phyloP scores from a whole-genome alignment of 129 eudicot genomes.

The Artemisia annua region DNA sequence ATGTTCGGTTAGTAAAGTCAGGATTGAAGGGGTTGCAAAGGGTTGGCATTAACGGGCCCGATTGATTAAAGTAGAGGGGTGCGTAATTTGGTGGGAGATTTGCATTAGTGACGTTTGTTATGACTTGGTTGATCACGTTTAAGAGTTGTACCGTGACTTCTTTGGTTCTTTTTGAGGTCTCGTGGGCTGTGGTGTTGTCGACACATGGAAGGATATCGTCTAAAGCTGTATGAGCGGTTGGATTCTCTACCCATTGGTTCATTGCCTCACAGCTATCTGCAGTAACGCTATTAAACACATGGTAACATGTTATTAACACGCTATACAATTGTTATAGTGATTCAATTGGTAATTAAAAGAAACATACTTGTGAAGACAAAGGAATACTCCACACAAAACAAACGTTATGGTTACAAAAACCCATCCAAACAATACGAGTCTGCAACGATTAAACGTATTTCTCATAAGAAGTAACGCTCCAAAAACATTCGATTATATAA shows the following conservation, averaged over 20 bases:
- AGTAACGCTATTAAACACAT: conserved; percentile 52
- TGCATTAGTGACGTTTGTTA: conserved; percentile 65
- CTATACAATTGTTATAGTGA: no score
- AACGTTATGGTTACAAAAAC: conserved; percentile 78
- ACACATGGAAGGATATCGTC: conserved; percentile 95
- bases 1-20: conserved; percentile 61
- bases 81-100: conserved; percentile 53
- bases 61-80: conserved; percentile 83
- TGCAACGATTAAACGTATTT: conserved; percentile 35
- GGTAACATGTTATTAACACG: background rate
- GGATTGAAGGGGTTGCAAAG: conserved; percentile 80
- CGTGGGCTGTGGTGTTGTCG: conserved; percentile 82
- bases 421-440: conserved; percentile 88
- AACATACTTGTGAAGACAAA: conserved; percentile 92
- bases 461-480: background rate
- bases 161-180: conserved; percentile 67
- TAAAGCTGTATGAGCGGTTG: conserved; percentile 86
- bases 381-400: conserved; percentile 81
- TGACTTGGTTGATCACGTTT: conserved; percentile 62
- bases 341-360: background rate
- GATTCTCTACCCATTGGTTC: conserved; percentile 87
- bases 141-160: conserved; percentile 77
- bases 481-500: background rate
- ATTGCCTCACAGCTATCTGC: conserved; percentile 90
- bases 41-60: conserved; percentile 78